Percentiles rank a stretch among this genome's conserved stretches.
Evolutionary conservation across 2,329 filamentous ascomycete genomes (phyloP).

Genomic region (Knoxdaviesia proteae): DNA sequence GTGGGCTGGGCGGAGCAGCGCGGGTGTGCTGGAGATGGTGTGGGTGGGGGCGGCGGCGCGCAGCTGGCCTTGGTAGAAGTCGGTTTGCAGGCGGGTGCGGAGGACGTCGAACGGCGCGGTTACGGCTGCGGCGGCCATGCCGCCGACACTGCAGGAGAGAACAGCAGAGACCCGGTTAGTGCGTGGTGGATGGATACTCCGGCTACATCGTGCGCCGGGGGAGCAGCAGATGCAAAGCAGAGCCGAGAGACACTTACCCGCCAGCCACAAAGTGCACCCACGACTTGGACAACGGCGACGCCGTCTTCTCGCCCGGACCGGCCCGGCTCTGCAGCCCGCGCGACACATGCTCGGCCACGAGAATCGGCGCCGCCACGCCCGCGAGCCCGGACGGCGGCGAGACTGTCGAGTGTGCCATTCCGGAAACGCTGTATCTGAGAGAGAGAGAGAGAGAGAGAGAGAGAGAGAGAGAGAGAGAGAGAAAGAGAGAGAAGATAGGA

Average conservation of each 20-base stretch:
- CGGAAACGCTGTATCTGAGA: too few species aligned
- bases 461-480: too few species aligned
- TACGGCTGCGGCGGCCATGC: constrained; percentile 81
- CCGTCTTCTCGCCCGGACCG: background rate
- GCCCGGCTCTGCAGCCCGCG: too few species aligned
- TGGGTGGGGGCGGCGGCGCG: constrained; percentile 28
- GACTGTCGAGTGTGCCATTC: too few species aligned
- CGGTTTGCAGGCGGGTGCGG: constrained; percentile 81
- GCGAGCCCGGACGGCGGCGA: background rate
- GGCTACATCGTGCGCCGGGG: too few species aligned
- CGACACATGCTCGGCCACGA: too few species aligned
- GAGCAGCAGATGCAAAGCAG: background rate
- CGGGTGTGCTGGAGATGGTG: background rate
- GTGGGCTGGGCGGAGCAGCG: constrained; percentile 39
- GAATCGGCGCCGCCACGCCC: background rate
- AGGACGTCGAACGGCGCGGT: constrained; percentile 87
- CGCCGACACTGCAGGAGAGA: constrained; percentile 41
- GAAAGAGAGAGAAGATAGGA: too few species aligned
- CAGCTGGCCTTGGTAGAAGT: constrained; percentile 73
- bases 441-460: too few species aligned
- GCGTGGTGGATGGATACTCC: too few species aligned
- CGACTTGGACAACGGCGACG: constrained; percentile 43
- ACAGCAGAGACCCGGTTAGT: background rate
- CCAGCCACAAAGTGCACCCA: constrained; percentile 87
- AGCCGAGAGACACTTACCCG: constrained; percentile 36